Base-by-base conservation (phyloP, 1,284 basidiomycete genomes). In the Malassezia sympodialis region DNA sequence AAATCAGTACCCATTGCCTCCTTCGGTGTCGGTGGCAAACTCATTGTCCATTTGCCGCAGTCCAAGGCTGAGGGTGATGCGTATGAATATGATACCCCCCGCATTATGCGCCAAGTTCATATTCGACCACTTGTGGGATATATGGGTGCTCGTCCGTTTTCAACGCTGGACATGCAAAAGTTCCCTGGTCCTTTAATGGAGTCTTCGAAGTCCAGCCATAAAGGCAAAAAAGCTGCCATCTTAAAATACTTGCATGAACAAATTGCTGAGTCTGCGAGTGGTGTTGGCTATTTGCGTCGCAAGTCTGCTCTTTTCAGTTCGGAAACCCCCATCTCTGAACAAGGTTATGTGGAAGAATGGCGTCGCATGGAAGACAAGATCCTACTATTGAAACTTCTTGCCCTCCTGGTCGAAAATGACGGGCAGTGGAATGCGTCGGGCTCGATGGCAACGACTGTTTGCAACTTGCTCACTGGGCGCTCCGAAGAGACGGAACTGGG, bases 101-200 rank as follows among this genome's bases (percentile, higher is more conserved):
- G 43, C 14, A 30, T 23, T 21, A 58, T 34, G 55, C 68, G 24
- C 57, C 61, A 1, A 1, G 59, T 72, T 21, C 50, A 50, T 3
- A 49, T 73, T 12, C 61, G 62, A 21, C 24, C 56, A 17, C 51
- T 72, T 1, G 59, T 59, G n/a, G 45, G 53, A 11, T 45, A 65
- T 7, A 59, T 73, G 3, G 59, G 68, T 3, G 48, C 68, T 14
- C 60, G 62, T 5, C 56, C 65, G 0, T 72, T 59, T 27, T 57
- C 55, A 12, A 61, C 66, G 5, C 67, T 72, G 47, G 69, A 73
- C 41, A 63, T 66, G 17, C 32, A 56, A 37, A 58, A 52, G 26
- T 72, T 69, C 61, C 68, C 68, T 21, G 70, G 70, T 8, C 72
- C 72, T 3, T 56, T 62, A 26, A 61, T 72, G 19, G 72, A 73